Evolutionary conservation across 1,284 basidiomycete species (phyloP), one percentile per base, ranked within the genome.

Genomic region (Coniferiporia sulphurascens): DNA sequence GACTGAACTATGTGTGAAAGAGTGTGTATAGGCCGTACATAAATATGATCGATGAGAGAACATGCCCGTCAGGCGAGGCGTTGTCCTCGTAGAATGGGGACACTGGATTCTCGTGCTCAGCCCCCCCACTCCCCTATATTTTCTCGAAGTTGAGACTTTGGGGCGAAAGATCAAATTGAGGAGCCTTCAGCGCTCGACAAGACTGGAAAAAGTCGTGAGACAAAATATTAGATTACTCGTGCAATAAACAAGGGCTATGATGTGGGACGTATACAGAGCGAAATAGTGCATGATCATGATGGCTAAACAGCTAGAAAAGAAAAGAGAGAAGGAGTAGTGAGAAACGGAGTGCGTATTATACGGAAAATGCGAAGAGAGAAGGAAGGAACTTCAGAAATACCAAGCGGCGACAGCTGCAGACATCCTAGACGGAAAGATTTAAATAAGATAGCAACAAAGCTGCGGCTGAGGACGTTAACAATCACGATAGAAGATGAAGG

Each of bases 221-320:
- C 12, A 41, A 51, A 8, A 19, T 27, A 45, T 22, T 56, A 38
- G 48, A 44, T 52, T 58, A 50, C 49, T 44, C 49, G 43, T 48
- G 50, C 15, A 52, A 46, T 49, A 46, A 46, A 56, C 46, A 46
- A 56, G 15, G 38, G 41, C 44, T 48, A 48, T 56, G 34, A 35
- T 55, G 53, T 45, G 19, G 36, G 43, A 27, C 17, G 21, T 12
- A 50, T 52, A 46, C 56, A 51, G 56, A 36, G 19, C 38, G 13
- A 58, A 58, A 44, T 46, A 48, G 55, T 48, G 27, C 34, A 3
- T 48, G 43, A 43, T 46, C 22, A 51, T 58, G 48, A 15, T 12
- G 17, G n/a, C 12, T 12, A 36, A 21, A 15, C 13, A 46, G 17
- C 13, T n/a, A 19, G 17, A 46, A 21, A 19, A 19, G 17, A n/a